phyloP scores from a whole-genome alignment of 345 rosid species.

The Populus pruinosa region DNA sequence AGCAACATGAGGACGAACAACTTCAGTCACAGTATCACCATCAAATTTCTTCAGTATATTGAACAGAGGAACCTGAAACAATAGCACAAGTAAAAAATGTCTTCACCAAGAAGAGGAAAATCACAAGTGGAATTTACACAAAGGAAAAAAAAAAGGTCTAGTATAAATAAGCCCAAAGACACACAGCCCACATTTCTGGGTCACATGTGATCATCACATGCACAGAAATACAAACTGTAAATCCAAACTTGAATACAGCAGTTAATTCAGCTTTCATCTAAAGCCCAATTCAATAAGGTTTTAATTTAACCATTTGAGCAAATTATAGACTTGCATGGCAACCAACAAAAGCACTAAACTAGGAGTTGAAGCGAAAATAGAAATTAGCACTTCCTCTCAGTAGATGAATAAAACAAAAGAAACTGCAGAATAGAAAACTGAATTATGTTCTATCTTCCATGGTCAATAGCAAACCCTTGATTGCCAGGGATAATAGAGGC shows the following conservation, averaged over 20 bases:
- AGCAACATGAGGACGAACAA: constrained; percentile 77
- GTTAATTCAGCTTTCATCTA: neutral
- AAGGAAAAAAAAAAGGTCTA: neutral
- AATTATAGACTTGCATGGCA: neutral
- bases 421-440: neutral
- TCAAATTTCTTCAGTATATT: constrained; percentile 91
- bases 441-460: neutral
- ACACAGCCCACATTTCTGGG: neutral
- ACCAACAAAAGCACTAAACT: neutral
- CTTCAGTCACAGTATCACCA: constrained; percentile 84
- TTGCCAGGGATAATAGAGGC: neutral
- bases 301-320: neutral
- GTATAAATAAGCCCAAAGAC: neutral
- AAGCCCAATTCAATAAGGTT: neutral
- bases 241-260: neutral
- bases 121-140: neutral
- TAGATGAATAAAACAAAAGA: neutral
- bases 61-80: constrained; percentile 74
- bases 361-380: neutral
- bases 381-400: neutral
- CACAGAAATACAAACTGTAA: neutral
- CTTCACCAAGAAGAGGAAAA: neutral
- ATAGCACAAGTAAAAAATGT: neutral
- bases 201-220: neutral
- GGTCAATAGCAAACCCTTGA: neutral